Base-by-base conservation (phyloP, 106 monocot species). In the Amphibolis antarctica region DNA sequence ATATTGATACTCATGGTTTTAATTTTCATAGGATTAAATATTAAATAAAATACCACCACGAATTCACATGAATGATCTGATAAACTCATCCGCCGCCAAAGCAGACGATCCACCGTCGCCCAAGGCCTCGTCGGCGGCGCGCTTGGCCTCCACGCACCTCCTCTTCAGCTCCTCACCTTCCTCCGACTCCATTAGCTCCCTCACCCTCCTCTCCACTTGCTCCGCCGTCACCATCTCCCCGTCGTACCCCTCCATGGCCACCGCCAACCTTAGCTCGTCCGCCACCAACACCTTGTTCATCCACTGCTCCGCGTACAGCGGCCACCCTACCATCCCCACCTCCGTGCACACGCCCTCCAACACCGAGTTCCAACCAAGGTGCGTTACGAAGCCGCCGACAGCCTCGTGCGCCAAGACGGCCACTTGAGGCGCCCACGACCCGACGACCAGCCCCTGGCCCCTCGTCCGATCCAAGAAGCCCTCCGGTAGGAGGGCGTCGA, bases 341-440 rank as follows among this genome's bases (percentile, higher is more conserved):
- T 81, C 88, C 10, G 71, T 63, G 0, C 56, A 27, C 22, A 88
- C n/a, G n/a, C n/a, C n/a, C n/a, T n/a, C n/a, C n/a, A n/a, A n/a
- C n/a, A n/a, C n/a, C n/a, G n/a, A n/a, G 71, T 82, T 88, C 88
- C 88, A 88, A 9, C 88, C 88, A 25, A 78, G 78, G 69, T 88
- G 88, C 4, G 64, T 88, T 68, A 88, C 81, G 72, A 88, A 88
- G 5, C 79, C 81, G 0, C 88, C 88, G 13, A 82, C 68, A 26
- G 88, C 54, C 60, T 12, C 62, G 66, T 88, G 88, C 0, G 13
- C 11, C 59, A 88, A 66, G 52, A 88, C 81, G 26, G 57, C 71
- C 62, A 54, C 63, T 66, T 88, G 88, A 17, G 89, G 85, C 0
- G 77, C 82, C 89, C 89, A 89, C 20, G 77, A 77, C 64, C 77